phyloP scores from a whole-genome alignment of 2,329 filamentous ascomycete genomes.

The Xylaria sp. region DNA sequence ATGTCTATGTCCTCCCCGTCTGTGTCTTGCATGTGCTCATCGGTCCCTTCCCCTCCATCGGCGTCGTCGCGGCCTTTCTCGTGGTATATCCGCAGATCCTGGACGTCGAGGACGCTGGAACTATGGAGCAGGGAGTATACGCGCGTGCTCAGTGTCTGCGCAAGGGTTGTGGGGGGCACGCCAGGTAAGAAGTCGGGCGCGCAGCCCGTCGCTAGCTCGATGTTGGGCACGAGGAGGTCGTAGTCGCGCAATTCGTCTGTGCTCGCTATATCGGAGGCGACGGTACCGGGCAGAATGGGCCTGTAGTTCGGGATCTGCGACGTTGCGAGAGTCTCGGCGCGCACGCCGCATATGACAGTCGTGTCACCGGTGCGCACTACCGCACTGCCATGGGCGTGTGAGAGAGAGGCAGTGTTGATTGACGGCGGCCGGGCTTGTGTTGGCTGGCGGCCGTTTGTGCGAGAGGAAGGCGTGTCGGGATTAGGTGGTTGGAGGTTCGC shows the following conservation, averaged over 20 bases:
- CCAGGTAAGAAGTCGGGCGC: constrained; percentile 87
- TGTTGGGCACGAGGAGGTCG: constrained; percentile 88
- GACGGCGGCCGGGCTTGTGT: constrained; percentile 76
- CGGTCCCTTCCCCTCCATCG: constrained; percentile 14
- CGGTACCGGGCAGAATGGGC: constrained; percentile 52
- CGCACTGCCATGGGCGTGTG: constrained; percentile 89
- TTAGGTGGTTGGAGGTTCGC: constrained; percentile 78
- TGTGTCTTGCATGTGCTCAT: constrained; percentile 52
- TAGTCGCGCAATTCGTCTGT: constrained; percentile 65
- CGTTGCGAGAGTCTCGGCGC: constrained; percentile 83
- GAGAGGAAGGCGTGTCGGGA: constrained; percentile 64
- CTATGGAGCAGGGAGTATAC: constrained; percentile 80
- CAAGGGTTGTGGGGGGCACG: constrained; percentile 79
- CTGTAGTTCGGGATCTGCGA: constrained; percentile 77
- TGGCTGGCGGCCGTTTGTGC: constrained; percentile 83
- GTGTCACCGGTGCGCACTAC: constrained; percentile 90
- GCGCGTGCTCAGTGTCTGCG: constrained; percentile 85
- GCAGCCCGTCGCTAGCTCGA: constrained; percentile 91
- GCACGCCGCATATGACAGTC: constrained; percentile 91
- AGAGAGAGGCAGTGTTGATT: constrained; percentile 83
- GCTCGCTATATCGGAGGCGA: constrained; percentile 48
- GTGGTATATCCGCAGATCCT: constrained; percentile 76
- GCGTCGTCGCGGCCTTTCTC: constrained; percentile 46
- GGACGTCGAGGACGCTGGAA: constrained; percentile 71
- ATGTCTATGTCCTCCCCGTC: constrained; percentile 42